These are phyloP conservation scores for Henckelia pumila DNA, from an alignment of 257 asterid species.

Conservation along the genomic window DNA sequence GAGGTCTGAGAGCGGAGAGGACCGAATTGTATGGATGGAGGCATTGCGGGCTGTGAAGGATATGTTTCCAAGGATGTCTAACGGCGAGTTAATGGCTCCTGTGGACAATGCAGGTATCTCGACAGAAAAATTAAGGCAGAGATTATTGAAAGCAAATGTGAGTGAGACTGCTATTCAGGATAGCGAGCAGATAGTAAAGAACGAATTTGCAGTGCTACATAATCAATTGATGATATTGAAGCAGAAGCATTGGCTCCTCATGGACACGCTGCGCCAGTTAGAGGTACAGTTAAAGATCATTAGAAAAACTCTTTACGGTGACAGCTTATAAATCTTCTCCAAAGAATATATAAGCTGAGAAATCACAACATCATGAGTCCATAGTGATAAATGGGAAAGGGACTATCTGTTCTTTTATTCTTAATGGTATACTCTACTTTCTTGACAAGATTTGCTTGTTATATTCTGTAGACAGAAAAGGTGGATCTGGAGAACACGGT, in stretches of 20 bases:
- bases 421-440: slow-evolving; percentile 16
- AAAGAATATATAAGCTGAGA: background rate
- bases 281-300: slow-evolving; percentile 74
- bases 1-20: slow-evolving; percentile 87
- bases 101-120: slow-evolving; percentile 60
- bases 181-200: slow-evolving; percentile 75
- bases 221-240: slow-evolving; percentile 67
- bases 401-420: slow-evolving; percentile 16
- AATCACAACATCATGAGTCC: background rate
- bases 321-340: background rate
- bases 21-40: slow-evolving; percentile 77
- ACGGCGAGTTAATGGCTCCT: slow-evolving; percentile 92
- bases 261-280: slow-evolving; percentile 82
- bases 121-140: slow-evolving; percentile 73
- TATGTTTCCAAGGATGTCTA: slow-evolving; percentile 93
- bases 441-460: slow-evolving; percentile 27
- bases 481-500: slow-evolving; percentile 97
- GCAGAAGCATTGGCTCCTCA: slow-evolving; percentile 84
- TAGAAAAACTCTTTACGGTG: background rate
- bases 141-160: slow-evolving; percentile 69
- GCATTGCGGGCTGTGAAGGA: slow-evolving; percentile 89
- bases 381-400: slow-evolving; percentile 16
- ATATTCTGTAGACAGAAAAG: slow-evolving; percentile 78
- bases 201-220: slow-evolving; percentile 77
- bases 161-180: slow-evolving; percentile 71